Percentiles rank a stretch among this genome's conserved stretches.
Evolutionary conservation across 1,139 yeast species (phyloP).

Genomic region (Scheffersomyces quercinus): DNA sequence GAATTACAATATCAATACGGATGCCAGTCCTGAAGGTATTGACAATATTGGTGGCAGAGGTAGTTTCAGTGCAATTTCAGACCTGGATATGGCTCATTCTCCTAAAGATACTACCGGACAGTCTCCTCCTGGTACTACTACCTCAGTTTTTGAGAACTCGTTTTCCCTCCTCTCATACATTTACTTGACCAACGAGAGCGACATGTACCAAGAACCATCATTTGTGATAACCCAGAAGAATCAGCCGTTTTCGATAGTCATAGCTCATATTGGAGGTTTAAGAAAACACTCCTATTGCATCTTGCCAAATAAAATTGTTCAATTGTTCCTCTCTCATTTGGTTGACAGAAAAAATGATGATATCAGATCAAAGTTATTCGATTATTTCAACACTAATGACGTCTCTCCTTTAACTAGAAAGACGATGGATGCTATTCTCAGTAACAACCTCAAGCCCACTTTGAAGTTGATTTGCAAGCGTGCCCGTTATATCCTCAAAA

Average conservation of each 20-base stretch:
- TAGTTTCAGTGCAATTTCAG: neutral
- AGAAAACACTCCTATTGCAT: slow-evolving; percentile 43
- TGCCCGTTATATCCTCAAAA: slow-evolving; percentile 45
- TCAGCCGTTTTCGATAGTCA: slow-evolving; percentile 27
- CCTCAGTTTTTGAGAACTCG: slow-evolving; percentile 1
- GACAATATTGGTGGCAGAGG: neutral
- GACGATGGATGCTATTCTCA: slow-evolving; percentile 37
- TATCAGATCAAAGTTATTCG: slow-evolving; percentile 4
- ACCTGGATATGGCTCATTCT: slow-evolving; percentile 1
- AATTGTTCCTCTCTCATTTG: slow-evolving; percentile 26
- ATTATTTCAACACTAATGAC: slow-evolving; percentile 13
- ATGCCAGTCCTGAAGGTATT: neutral
- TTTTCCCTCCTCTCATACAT: slow-evolving; percentile 11
- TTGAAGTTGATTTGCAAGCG: slow-evolving; percentile 47
- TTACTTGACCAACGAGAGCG: slow-evolving; percentile 10
- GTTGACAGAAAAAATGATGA: slow-evolving; percentile 20
- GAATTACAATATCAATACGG: slow-evolving; percentile 9
- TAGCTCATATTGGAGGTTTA: slow-evolving; percentile 44
- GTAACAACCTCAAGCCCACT: slow-evolving; percentile 49
- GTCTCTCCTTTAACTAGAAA: slow-evolving; percentile 25
- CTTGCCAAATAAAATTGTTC: slow-evolving; percentile 35
- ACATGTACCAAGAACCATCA: slow-evolving; percentile 30
- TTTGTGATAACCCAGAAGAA: slow-evolving; percentile 32
- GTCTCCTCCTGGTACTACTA: neutral
- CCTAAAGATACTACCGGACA: neutral